phyloP scores from a whole-genome alignment of 1,284 basidiomycete genomes.

The Vanrija pseudolonga region DNA sequence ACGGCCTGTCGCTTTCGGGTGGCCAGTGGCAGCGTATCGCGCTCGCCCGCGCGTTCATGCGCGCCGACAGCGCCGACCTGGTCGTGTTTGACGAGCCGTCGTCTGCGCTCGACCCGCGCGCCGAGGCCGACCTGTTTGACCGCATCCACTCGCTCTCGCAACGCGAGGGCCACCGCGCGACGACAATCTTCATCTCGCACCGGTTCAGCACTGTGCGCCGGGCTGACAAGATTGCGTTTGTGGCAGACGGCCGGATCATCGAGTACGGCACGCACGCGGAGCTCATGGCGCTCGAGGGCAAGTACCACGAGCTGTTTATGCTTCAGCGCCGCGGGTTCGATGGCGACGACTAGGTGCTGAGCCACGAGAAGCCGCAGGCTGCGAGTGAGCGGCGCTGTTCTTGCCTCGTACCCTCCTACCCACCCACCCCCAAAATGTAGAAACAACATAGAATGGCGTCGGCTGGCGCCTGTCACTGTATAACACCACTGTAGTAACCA shows the following conservation, averaged over 20 bases:
- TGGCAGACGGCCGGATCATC: constrained; percentile 71
- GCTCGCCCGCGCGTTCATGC: constrained; percentile 75
- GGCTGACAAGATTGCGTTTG: constrained; percentile 62
- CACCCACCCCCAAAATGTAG: not conserved
- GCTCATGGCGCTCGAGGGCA: constrained; percentile 54
- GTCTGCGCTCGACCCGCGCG: constrained; percentile 69
- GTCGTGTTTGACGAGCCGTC: constrained; percentile 63
- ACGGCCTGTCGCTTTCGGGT: constrained; percentile 11
- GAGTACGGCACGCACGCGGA: constrained; percentile 77
- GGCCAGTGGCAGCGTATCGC: constrained; percentile 78
- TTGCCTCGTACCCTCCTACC: no score
- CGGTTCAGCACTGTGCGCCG: constrained; percentile 52
- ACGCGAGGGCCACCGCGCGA: constrained; percentile 45
- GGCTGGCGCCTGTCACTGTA: no score
- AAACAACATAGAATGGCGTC: not conserved
- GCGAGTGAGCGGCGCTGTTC: no score
- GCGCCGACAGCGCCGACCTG: constrained; percentile 69
- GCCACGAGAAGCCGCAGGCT: no score
- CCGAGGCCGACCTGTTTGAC: constrained; percentile 69
- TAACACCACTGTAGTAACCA: no score
- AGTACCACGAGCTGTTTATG: constrained; percentile 35
- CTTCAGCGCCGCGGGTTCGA: constrained; percentile 25
- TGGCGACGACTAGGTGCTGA: constrained; percentile 1
- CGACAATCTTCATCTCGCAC: constrained; percentile 78
- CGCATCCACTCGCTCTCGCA: constrained; percentile 28